Conservation (phyloP, 2,329 filamentous ascomycete species). For the Fusarium verticillioides region DNA sequence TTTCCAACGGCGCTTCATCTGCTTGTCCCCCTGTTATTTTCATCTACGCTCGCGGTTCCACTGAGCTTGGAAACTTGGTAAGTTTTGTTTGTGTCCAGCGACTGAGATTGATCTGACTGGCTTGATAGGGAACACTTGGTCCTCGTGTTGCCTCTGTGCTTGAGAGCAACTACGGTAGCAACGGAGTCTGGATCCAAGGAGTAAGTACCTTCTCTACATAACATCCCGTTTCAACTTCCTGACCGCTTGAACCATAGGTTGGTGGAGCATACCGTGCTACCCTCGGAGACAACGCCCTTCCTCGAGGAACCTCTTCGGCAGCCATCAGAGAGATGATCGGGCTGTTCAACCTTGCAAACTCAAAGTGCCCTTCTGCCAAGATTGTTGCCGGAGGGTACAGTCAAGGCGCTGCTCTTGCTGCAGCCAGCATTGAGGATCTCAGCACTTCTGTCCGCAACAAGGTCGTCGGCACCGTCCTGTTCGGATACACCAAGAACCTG, state of each 20-base stretch:
- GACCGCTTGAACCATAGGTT: not conserved
- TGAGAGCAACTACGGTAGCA: conserved; percentile 38
- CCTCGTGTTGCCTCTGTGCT: conserved; percentile 46
- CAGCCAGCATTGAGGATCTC: conserved; percentile 53
- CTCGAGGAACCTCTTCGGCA: conserved; percentile 49
- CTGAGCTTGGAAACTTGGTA: conserved; percentile 53
- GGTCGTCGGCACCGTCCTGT: conserved; percentile 52
- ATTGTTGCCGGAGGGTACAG: conserved; percentile 56
- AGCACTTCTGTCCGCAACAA: conserved; percentile 45
- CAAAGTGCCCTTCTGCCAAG: conserved; percentile 56
- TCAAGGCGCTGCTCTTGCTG: conserved; percentile 58
- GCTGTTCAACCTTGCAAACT: conserved; percentile 54
- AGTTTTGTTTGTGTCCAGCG: not conserved
- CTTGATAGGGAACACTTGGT: conserved; percentile 44
- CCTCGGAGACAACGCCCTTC: conserved; percentile 51
- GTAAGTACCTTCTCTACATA: conserved; percentile 37
- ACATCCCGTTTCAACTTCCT: not conserved
- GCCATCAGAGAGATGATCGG: conserved; percentile 55
- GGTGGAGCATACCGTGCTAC: conserved; percentile 52
- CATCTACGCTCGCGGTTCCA: conserved; percentile 53
- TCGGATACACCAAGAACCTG: conserved; percentile 57
- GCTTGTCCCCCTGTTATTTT: conserved; percentile 52
- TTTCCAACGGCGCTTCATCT: conserved; percentile 42
- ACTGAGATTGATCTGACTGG: fast-evolving
- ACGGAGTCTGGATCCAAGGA: conserved; percentile 56